Conservation (phyloP, 225 moss, liverwort and hornwort species). For the Marchantia paleacea region DNA sequence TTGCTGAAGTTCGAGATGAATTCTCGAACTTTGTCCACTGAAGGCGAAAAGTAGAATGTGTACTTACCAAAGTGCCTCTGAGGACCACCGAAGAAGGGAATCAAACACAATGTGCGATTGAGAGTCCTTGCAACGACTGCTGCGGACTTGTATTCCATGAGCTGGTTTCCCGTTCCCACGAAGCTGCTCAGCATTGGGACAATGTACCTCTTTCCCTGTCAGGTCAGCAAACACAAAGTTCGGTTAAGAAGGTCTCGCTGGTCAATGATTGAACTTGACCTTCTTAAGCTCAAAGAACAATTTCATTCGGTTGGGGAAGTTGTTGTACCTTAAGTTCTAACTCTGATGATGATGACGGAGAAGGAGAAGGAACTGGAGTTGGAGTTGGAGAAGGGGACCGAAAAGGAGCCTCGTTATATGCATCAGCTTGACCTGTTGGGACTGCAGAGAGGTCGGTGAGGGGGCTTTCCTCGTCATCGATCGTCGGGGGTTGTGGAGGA, state of each 20-base stretch:
- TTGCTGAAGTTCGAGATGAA: not conserved
- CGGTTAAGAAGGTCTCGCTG: constrained; percentile 13
- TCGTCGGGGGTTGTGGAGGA: not conserved
- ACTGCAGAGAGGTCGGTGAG: not conserved
- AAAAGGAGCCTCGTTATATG: not conserved
- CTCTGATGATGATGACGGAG: not conserved
- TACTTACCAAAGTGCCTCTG: constrained; percentile 41
- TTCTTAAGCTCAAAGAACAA: not conserved
- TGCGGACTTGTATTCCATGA: constrained; percentile 47
- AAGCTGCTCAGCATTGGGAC: constrained; percentile 36
- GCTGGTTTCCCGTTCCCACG: constrained; percentile 49
- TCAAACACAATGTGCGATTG: constrained; percentile 45
- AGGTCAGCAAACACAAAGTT: not conserved
- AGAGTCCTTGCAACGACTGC: constrained; percentile 38
- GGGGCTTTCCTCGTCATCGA: not conserved
- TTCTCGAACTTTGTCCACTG: not conserved
- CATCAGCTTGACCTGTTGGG: not conserved
- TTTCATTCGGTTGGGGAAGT: not conserved
- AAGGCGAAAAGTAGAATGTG: not conserved
- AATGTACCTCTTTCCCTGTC: constrained; percentile 29
- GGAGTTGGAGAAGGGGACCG: not conserved
- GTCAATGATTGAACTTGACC: not conserved
- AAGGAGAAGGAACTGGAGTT: not conserved
- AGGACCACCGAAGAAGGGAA: constrained; percentile 42
- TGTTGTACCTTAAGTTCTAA: not conserved